Base-by-base conservation (phyloP, 2,329 filamentous ascomycete genomes). In the Tolypocladium sp. region DNA sequence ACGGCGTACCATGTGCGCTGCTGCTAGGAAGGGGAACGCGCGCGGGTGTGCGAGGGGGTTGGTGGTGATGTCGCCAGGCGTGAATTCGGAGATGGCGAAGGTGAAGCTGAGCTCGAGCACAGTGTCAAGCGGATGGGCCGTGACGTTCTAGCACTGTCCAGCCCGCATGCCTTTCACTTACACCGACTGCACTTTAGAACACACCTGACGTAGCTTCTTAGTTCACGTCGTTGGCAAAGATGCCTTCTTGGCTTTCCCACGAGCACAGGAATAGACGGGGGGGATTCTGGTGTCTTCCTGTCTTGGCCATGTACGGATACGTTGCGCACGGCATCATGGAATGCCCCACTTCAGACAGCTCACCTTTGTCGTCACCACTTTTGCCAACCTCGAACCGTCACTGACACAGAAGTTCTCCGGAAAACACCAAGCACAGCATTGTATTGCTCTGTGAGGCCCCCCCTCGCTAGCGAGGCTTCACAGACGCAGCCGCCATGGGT, bases 1-100 rank as follows among this genome's bases (percentile, higher is more conserved):
- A 17, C 49, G 49, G 53, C 56, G 17, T 53, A 57, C 57, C 57
- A 58, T 58, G 38, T 53, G 57, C 49, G 51, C 30, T 38, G 51
- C 57, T 13, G 49, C 38, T 4, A 37, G 9, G 15, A 54, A n/a
- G 10, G 10, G 38, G 55, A 15, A 44, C 55, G 55, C 55, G 27
- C 40, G n/a, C 46, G 46, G 3, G 27, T n/a, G 49, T 52, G 30
- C 30, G 27, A 35, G 20, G 2, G 49, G 30, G n/a, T n/a, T 8
- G 41, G 41, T 9, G 27, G 20, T 20, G 49, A 7, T 52, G 49
- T n/a, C 49, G 49, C 30, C 33, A 7, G 25, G 15, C 46, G 49
- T 52, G 49, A 22, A 35, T 51, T 12, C 17, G 17, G 2, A 22
- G 22, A 5, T 27, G 20, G 27, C 27, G 2, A 2, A 52, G 17